These are phyloP conservation scores for Pseudocercospora cruenta DNA, from an alignment of 2,329 filamentous ascomycete genomes.

Conservation along the genomic window DNA sequence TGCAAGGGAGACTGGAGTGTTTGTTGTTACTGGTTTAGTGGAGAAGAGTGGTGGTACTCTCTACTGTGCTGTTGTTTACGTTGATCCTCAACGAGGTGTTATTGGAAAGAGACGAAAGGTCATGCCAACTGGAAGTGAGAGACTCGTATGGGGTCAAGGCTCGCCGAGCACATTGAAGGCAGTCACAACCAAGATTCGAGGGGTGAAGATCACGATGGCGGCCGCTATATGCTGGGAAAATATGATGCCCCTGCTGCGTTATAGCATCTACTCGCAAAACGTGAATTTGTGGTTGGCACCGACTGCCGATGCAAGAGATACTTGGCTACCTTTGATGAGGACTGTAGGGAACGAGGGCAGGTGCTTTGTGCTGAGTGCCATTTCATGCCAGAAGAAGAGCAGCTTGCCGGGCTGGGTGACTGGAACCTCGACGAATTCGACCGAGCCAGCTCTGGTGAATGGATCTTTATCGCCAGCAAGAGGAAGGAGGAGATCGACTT, in stretches of 20 bases:
- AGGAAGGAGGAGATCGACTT: slow-evolving; percentile 44
- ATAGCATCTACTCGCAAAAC: slow-evolving; percentile 84
- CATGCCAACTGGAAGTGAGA: slow-evolving; percentile 84
- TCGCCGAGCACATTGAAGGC: slow-evolving; percentile 77
- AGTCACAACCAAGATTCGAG: slow-evolving; percentile 76
- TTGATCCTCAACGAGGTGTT: slow-evolving; percentile 72
- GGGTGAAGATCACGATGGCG: slow-evolving; percentile 77
- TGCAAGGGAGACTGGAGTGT: slow-evolving; percentile 76
- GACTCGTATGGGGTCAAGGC: slow-evolving; percentile 87
- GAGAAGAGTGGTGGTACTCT: slow-evolving; percentile 80
- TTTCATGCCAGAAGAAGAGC: slow-evolving; percentile 72
- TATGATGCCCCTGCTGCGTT: slow-evolving; percentile 88
- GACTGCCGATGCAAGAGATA: slow-evolving; percentile 81
- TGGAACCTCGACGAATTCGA: slow-evolving; percentile 14
- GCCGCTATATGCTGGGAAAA: slow-evolving; percentile 94
- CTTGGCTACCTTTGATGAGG: slow-evolving; percentile 81
- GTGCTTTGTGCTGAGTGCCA: slow-evolving; percentile 82
- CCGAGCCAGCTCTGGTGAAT: slow-evolving; percentile 7
- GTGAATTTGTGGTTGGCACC: slow-evolving; percentile 90
- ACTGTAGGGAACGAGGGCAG: slow-evolving; percentile 81
- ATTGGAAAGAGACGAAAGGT: slow-evolving; percentile 89
- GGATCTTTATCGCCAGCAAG: slow-evolving; percentile 20
- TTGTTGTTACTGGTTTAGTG: slow-evolving; percentile 77
- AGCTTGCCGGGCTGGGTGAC: slow-evolving; percentile 63
- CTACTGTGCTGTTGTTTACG: slow-evolving; percentile 82